Conservation (phyloP, 805 yeast species). For the Alloascoidea hylecoeti region DNA sequence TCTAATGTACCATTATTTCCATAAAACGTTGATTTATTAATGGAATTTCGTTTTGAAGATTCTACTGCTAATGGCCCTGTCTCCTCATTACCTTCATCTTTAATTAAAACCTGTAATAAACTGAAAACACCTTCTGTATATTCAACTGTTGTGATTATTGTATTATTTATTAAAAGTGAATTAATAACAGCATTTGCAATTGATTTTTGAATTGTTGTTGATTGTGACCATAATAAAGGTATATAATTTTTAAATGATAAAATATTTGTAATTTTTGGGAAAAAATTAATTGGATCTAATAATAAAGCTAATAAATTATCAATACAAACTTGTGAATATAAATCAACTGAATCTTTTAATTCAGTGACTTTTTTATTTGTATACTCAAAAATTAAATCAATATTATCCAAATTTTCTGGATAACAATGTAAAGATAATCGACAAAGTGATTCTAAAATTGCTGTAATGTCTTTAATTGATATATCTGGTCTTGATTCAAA, state of each 20-base stretch:
- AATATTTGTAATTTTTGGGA: conserved; percentile 16
- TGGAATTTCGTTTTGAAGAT: conserved; percentile 9
- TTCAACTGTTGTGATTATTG: conserved; percentile 24
- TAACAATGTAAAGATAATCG: conserved; percentile 53
- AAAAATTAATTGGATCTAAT: conserved; percentile 16
- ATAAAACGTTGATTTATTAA: conserved; percentile 1
- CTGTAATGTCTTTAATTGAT: conserved; percentile 50
- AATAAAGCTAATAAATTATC: conserved; percentile 17
- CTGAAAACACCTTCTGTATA: conserved; percentile 49
- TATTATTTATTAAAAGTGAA: conserved; percentile 28
- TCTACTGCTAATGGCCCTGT: conserved; percentile 41
- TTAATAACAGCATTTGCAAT: conserved; percentile 51
- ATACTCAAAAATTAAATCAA: conserved; percentile 47
- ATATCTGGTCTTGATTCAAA: conserved; percentile 47
- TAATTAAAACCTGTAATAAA: conserved; percentile 40
- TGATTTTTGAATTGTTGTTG: conserved; percentile 33
- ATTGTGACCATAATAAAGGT: conserved; percentile 39
- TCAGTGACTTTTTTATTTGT: conserved; percentile 24
- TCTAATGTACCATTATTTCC: conserved; percentile 9
- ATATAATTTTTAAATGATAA: conserved; percentile 31
- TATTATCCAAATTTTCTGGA: conserved; percentile 41
- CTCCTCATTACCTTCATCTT: conserved; percentile 15
- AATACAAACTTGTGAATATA: conserved; percentile 13
- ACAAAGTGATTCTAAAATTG: conserved; percentile 51
- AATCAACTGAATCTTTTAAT: conserved; percentile 9